Base-by-base conservation (phyloP, 345 rosid species). In the Erysimum cheiranthoides region DNA sequence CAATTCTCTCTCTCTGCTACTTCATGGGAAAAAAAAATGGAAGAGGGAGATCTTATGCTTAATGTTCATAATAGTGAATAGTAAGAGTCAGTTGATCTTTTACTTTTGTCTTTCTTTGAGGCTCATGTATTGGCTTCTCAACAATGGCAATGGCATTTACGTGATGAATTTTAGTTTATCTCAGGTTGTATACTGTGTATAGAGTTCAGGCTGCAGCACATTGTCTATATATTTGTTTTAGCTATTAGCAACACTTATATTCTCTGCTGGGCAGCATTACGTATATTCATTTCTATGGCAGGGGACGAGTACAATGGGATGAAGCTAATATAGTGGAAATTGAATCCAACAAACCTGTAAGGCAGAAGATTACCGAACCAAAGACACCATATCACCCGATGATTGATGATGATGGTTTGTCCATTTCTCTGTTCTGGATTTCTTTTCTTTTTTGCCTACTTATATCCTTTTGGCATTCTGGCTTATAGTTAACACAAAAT, bases 361-460 rank as follows among this genome's bases (percentile, higher is more conserved):
- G 99, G 80, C 97, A 90, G 87, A 95, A 92, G 84, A 92, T 94
- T 68, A 94, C 95, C 2, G 98, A 94, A 78, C 98, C 98, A 58
- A 94, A 94, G 87, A 94, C 97, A 8, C 97, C 97, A 0, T 92
- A 89, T 83, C 97, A 94, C 80, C 95, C 89, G 10, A 92, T 88
- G 93, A 78, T 94, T 70, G 91, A 90, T 77, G 96, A 92, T 70
- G 90, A 90, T 80, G 96, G 93, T 90, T 85, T 68, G 80, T 32
- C 69, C 59, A 28, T 75, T 27, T 70, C 51, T 60, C 10, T 42
- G 17, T 18, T 31, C 66, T 65, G 10, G 25, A 10, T 18, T 57
- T 5, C 4, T 18, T n/a, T 47, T 25, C n/a, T 25, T 16, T 36
- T 6, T 73, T 8, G 32, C 17, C 49, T 52, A 53, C 66, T 25